Base-by-base conservation (phyloP, 2,329 filamentous ascomycete species). In the Claviceps sorghi region DNA sequence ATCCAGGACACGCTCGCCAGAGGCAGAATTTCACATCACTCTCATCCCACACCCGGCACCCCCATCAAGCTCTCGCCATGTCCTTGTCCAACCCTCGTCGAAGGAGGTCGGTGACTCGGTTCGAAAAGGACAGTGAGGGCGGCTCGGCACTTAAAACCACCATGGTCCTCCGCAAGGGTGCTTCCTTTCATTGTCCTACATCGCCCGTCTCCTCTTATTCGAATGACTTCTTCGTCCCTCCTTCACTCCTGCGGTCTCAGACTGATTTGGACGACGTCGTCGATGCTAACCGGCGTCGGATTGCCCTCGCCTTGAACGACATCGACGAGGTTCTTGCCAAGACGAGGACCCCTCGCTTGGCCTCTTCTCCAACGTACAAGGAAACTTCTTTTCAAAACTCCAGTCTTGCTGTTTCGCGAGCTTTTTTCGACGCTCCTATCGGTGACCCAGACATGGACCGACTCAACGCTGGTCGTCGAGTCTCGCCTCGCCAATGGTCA, bases 181-280 rank as follows among this genome's bases (percentile, higher is more conserved):
- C 83, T 52, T 88, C 85, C 60, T 81, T 80, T 60, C 76, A 79
- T 60, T 77, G 77, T 65, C 74, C 65, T 26, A 19, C 29, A 2
- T 48, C 45, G n/a, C 1, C 45, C n/a, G 6, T 17, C 55, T 58
- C 63, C 40, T 76, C 75, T 62, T 71, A 74, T 54, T 66, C 61
- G 54, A 69, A 70, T 53, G 64, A 69, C 36, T 58, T 64, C 53
- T 77, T 78, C 59, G 65, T 65, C 51, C 73, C 77, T 54, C 77
- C 78, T 53, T 68, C 70, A 43, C 74, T 86, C 60, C 76, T 77
- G 59, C 82, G 85, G 54, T 82, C 84, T 49, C 81, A 84, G 59
- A 86, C 84, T 50, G 77, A 71, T 57, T 70, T 88, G 55, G 83
- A 88, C 69, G 82, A 85, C 76, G 80, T 84, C 52, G 76, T 86